Percentiles rank a stretch among this genome's conserved stretches.
Evolutionary conservation across 345 rosid genomes (phyloP).

Genomic region (Mallotus nudiflorus): DNA sequence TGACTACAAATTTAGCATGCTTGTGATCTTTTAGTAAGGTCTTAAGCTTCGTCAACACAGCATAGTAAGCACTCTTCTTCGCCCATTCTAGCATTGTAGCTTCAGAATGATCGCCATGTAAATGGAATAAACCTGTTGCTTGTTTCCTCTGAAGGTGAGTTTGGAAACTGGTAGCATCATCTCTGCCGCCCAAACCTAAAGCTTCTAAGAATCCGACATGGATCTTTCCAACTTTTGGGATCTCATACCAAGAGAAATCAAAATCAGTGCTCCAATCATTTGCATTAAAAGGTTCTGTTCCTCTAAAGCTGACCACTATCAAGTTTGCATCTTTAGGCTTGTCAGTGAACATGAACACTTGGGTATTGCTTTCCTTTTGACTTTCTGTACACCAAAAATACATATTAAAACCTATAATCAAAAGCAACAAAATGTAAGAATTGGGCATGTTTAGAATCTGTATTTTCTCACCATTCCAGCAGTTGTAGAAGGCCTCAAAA

Average conservation of each 20-base stretch:
- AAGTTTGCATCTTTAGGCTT: constrained; percentile 75
- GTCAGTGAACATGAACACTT: constrained; percentile 68
- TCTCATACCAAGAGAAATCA: constrained; percentile 82
- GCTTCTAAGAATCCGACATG: constrained; percentile 92
- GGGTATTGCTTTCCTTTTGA: constrained; percentile 60
- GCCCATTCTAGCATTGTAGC: constrained; percentile 27
- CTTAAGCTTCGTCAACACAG: constrained; percentile 52
- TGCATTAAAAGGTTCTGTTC: constrained; percentile 86
- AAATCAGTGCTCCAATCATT: constrained; percentile 79
- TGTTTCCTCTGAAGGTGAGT: constrained; percentile 38
- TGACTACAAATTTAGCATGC: constrained; percentile 66
- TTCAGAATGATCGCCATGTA: constrained; percentile 6
- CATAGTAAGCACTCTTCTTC: constrained; percentile 57
- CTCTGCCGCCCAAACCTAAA: constrained; percentile 70
- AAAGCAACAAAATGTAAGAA: neutral
- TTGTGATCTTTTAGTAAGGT: constrained; percentile 55
- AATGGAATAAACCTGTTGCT: constrained; percentile 8
- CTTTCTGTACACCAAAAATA: neutral
- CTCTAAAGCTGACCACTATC: constrained; percentile 77
- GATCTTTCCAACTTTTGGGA: constrained; percentile 66
- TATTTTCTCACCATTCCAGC: constrained; percentile 77
- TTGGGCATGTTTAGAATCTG: too few relatives aligned
- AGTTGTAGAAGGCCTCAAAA: constrained; percentile 69
- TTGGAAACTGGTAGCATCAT: constrained; percentile 40
- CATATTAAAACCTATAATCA: neutral